A percentile compares a stretch with the other conserved stretches of the same genome.
These are phyloP conservation scores for Phanerodontia chrysosporium DNA, from an alignment of 768 basidiomycete genomes.

Conservation along the genomic window DNA sequence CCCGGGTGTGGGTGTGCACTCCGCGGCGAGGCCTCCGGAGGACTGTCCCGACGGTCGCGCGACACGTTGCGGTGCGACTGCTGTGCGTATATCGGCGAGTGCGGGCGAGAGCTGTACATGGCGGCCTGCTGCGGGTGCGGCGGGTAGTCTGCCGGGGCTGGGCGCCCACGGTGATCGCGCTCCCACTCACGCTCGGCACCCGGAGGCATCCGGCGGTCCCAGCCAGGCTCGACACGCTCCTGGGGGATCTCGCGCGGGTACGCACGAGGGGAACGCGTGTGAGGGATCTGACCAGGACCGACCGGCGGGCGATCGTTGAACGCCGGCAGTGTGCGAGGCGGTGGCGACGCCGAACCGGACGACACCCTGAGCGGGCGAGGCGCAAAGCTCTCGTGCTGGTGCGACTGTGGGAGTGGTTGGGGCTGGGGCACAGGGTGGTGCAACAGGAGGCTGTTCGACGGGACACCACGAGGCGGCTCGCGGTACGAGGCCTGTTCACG, in stretches of 20 bases:
- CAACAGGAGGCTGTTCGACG: constrained; percentile 51
- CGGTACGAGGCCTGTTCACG: constrained; percentile 38
- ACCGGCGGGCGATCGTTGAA: constrained; percentile 38
- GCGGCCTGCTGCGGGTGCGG: constrained; percentile 3
- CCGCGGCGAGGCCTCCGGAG: constrained; percentile 52
- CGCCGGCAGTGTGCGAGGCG: constrained; percentile 39
- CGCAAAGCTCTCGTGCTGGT: constrained; percentile 50
- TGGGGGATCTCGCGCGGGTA: constrained; percentile 57
- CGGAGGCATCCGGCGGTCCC: constrained; percentile 45
- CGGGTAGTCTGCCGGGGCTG: constrained; percentile 25
- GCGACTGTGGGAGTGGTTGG: constrained; percentile 33
- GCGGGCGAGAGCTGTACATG: constrained; percentile 27
- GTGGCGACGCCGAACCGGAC: constrained; percentile 61
- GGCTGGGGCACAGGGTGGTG: constrained; percentile 65
- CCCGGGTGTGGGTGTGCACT: constrained; percentile 45
- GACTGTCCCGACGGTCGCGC: constrained; percentile 30
- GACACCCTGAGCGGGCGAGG: constrained; percentile 45
- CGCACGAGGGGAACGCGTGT: constrained; percentile 60
- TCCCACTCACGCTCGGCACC: constrained; percentile 11
- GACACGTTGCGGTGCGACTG: constrained; percentile 44
- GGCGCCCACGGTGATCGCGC: constrained; percentile 10
- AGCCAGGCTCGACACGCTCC: constrained; percentile 45
- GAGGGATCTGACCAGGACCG: constrained; percentile 42
- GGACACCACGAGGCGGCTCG: constrained; percentile 48
- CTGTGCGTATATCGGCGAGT: constrained; percentile 25